phyloP scores from a whole-genome alignment of 352 stramenopile genomes.

The Phytophthora ohioensis region DNA sequence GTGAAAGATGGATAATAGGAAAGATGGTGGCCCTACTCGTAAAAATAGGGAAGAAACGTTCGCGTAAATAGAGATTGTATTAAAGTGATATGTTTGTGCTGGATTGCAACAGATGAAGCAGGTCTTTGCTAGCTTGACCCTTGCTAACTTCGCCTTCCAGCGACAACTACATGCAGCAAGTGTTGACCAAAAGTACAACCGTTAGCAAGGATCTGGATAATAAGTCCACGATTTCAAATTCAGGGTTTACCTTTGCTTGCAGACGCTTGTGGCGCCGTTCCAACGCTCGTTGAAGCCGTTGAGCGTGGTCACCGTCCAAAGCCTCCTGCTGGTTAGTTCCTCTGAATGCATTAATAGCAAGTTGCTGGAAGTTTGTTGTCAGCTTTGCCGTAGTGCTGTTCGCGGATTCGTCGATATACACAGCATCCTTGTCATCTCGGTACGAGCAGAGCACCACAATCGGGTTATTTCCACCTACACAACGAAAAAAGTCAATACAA shows the following conservation, averaged over 20 bases:
- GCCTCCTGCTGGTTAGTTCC: slow-evolving; percentile 17
- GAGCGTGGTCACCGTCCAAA: slow-evolving; percentile 29
- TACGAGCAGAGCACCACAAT: slow-evolving; percentile 69
- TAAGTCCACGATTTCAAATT: not conserved
- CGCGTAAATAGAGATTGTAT: not conserved
- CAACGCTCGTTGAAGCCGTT: slow-evolving; percentile 55
- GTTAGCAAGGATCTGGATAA: not conserved
- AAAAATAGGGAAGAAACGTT: slow-evolving; percentile 19
- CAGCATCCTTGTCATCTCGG: slow-evolving; percentile 50
- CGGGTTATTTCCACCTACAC: slow-evolving; percentile 58
- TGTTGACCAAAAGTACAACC: not conserved
- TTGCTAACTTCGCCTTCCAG: slow-evolving; percentile 27
- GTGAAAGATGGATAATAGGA: not conserved
- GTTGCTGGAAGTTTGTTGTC: slow-evolving; percentile 23
- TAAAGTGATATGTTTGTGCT: not conserved
- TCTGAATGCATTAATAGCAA: slow-evolving; percentile 13
- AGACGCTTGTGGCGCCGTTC: slow-evolving; percentile 58
- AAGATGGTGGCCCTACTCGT: not conserved
- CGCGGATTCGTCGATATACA: slow-evolving; percentile 22
- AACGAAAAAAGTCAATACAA: not conserved
- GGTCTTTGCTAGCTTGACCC: slow-evolving; percentile 6
- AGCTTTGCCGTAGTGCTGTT: slow-evolving; percentile 4
- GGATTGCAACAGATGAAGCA: slow-evolving; percentile 17
- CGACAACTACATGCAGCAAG: slow-evolving; percentile 12
- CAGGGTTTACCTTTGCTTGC: slow-evolving; percentile 44